phyloP scores from a whole-genome alignment of 1,139 yeast genomes.

The Debaryomyces robertsiae region DNA sequence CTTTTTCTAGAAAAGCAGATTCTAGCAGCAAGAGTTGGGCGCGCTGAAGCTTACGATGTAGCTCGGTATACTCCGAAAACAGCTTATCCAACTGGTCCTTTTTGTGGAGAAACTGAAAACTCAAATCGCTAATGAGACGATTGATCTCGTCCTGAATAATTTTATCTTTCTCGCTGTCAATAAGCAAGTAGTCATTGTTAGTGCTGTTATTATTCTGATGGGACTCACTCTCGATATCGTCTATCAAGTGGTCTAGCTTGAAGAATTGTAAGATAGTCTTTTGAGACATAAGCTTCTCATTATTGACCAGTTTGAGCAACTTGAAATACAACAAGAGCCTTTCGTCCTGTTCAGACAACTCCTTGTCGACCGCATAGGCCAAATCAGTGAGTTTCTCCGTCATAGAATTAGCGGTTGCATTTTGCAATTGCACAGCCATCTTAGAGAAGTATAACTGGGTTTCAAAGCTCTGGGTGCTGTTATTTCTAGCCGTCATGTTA shows the following conservation, averaged over 20 bases:
- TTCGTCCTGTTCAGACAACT: constrained; percentile 43
- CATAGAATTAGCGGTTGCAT: constrained; percentile 35
- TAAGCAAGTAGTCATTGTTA: constrained; percentile 15
- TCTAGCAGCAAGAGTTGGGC: constrained; percentile 17
- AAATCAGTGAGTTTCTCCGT: constrained; percentile 46
- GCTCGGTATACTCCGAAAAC: constrained; percentile 19
- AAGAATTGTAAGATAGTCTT: constrained; percentile 36
- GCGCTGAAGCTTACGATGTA: constrained; percentile 18
- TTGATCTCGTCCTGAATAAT: constrained; percentile 48
- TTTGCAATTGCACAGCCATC: constrained; percentile 40
- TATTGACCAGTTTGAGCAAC: constrained; percentile 28
- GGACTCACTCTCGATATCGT: constrained; percentile 19
- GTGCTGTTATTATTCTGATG: constrained; percentile 17
- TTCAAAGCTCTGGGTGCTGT: constrained; percentile 38
- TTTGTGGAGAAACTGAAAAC: constrained; percentile 39
- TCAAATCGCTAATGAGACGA: constrained; percentile 43
- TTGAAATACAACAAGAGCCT: constrained; percentile 33
- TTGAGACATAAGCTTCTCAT: constrained; percentile 38
- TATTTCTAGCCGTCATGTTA: constrained; percentile 15
- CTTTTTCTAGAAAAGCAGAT: constrained; percentile 23
- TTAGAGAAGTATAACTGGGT: constrained; percentile 42
- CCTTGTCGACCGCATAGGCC: constrained; percentile 43
- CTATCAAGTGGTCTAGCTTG: constrained; percentile 41
- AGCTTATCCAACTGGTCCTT: constrained; percentile 32
- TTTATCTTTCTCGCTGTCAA: constrained; percentile 32